A percentile compares a stretch with the other conserved stretches of the same genome.
phyloP scores from a whole-genome alignment of 495 filamentous ascomycete genomes.

The Cryomyces minteri region DNA sequence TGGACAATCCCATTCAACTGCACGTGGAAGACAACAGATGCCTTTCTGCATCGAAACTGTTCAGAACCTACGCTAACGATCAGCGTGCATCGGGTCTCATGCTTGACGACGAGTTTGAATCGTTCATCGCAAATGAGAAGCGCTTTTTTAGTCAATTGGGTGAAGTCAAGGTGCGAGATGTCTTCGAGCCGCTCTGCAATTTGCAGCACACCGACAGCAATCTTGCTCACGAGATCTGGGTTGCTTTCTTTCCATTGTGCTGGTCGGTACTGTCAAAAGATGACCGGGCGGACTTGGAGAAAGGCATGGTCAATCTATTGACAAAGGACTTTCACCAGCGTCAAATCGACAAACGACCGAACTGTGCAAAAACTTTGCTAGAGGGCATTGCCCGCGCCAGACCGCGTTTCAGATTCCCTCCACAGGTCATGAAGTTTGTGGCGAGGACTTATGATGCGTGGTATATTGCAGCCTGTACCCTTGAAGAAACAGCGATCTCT shows the following conservation, averaged over 20 bases:
- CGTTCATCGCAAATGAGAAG: constrained; percentile 55
- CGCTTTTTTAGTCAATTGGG: constrained; percentile 69
- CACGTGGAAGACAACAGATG: constrained; percentile 69
- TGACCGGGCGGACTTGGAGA: constrained; percentile 78
- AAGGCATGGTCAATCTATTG: constrained; percentile 66
- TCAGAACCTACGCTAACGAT: constrained; percentile 52
- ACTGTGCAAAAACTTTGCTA: constrained; percentile 80
- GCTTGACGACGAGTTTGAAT: constrained; percentile 63
- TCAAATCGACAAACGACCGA: constrained; percentile 84
- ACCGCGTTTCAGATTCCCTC: constrained; percentile 79
- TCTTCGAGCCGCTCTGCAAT: constrained; percentile 83
- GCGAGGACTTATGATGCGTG: constrained; percentile 85
- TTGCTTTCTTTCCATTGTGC: constrained; percentile 73
- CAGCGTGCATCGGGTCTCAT: constrained; percentile 50
- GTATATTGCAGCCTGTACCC: constrained; percentile 72
- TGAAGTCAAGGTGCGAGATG: constrained; percentile 67
- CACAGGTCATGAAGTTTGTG: constrained; percentile 87
- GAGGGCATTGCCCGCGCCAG: constrained; percentile 64
- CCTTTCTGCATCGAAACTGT: constrained; percentile 49
- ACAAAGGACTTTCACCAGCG: constrained; percentile 91
- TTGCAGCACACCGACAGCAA: constrained; percentile 76
- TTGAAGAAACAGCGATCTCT: constrained; percentile 69
- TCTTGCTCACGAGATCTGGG: constrained; percentile 76
- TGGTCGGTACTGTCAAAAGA: constrained; percentile 80
- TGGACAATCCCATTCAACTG: constrained; percentile 54